These are phyloP conservation scores for Candida corydali DNA, from an alignment of 805 yeast genomes.

Conservation along the genomic window DNA sequence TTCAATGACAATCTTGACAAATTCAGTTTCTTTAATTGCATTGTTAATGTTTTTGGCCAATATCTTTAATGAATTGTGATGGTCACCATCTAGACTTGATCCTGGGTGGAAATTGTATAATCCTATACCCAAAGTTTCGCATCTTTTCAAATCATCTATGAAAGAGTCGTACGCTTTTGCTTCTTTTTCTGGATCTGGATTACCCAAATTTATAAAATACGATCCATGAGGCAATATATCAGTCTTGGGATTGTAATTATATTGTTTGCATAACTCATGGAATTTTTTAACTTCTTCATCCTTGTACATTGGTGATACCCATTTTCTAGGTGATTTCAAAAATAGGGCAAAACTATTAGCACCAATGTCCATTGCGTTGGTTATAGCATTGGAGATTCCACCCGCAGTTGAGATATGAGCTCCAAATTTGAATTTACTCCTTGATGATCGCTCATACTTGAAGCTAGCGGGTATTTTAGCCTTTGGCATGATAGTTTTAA, in stretches of 20 bases:
- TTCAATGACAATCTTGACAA: slow-evolving; percentile 86
- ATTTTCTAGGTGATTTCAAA: slow-evolving; percentile 82
- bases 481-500: background rate
- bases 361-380: slow-evolving; percentile 45
- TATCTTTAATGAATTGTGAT: slow-evolving; percentile 55
- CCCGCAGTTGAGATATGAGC: slow-evolving; percentile 87
- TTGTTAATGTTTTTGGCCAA: slow-evolving; percentile 77
- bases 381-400: slow-evolving; percentile 69
- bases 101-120: slow-evolving; percentile 93
- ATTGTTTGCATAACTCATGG: slow-evolving; percentile 54
- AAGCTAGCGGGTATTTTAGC: slow-evolving; percentile 10
- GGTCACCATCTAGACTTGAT: slow-evolving; percentile 70
- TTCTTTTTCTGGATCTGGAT: slow-evolving; percentile 80
- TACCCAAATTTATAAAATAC: slow-evolving; percentile 87
- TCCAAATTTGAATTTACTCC: slow-evolving; percentile 54
- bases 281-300: slow-evolving; percentile 67
- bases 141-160: slow-evolving; percentile 80
- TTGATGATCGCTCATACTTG: slow-evolving; percentile 15
- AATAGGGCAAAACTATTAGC: slow-evolving; percentile 89
- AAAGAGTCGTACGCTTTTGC: slow-evolving; percentile 72
- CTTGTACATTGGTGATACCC: slow-evolving; percentile 80
- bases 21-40: slow-evolving; percentile 68
- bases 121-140: slow-evolving; percentile 83
- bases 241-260: slow-evolving; percentile 66
- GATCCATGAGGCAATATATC: slow-evolving; percentile 94